phyloP scores from a whole-genome alignment of 352 stramenopile species.

The Phytopythium cucurbitacearum region DNA sequence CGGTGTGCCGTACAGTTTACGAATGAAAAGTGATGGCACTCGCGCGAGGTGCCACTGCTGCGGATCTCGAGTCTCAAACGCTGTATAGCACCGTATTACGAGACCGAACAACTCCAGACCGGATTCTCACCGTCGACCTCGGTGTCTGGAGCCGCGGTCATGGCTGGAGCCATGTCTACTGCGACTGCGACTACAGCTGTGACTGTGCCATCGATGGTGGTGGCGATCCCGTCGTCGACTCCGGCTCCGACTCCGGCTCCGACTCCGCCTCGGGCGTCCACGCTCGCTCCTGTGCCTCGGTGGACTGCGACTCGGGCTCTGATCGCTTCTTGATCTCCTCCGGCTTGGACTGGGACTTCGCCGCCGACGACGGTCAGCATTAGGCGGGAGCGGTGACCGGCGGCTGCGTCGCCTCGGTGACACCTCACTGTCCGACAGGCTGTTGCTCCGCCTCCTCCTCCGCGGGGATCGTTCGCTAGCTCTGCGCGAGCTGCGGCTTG shows the following conservation, averaged over 20 bases:
- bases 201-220: too few relatives aligned
- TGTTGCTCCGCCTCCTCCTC: neutral
- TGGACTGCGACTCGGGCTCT: conserved; percentile 1
- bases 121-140: too few relatives aligned
- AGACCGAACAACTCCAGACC: too few relatives aligned
- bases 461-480: neutral
- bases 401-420: neutral
- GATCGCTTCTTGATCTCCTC: neutral
- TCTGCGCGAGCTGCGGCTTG: neutral
- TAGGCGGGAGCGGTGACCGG: neutral
- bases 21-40: too few relatives aligned
- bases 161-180: too few relatives aligned
- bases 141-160: too few relatives aligned
- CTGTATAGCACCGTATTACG: too few relatives aligned
- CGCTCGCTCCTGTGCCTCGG: neutral
- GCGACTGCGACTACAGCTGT: too few relatives aligned
- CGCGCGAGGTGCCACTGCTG: too few relatives aligned
- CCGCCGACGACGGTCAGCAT: neutral
- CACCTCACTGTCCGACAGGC: neutral
- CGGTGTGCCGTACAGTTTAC: too few relatives aligned
- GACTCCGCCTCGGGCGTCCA: neutral
- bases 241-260: neutral
- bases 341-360: neutral
- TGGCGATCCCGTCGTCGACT: neutral
- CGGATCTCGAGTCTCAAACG: too few relatives aligned